Evolutionary conservation across 2,329 filamentous ascomycete genomes (phyloP).

Genomic region (Arachnomyces sp.): DNA sequence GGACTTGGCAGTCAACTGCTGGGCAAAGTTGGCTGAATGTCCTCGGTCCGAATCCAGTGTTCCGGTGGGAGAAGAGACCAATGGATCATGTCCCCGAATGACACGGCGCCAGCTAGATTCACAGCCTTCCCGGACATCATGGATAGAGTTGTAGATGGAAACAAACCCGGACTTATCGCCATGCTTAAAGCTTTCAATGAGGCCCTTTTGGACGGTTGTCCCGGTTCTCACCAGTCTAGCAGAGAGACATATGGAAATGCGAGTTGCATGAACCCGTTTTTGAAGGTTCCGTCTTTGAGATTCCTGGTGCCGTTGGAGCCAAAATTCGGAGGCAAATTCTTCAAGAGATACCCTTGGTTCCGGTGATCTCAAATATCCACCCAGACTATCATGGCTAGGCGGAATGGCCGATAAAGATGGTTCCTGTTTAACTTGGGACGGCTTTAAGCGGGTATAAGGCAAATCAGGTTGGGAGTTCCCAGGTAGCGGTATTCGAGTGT

Average conservation of each 20-base stretch:
- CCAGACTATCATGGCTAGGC: slow-evolving; percentile 6
- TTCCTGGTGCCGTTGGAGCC: slow-evolving; percentile 35
- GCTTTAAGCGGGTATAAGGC: slow-evolving; percentile 13
- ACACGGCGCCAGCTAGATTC: slow-evolving; percentile 26
- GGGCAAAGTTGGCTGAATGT: slow-evolving; percentile 31
- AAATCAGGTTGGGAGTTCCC: neutral
- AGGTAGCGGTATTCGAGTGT: too few relatives aligned
- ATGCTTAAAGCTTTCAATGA: slow-evolving; percentile 38
- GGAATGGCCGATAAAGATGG: neutral
- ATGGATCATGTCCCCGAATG: slow-evolving; percentile 26
- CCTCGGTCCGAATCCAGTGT: slow-evolving; percentile 31
- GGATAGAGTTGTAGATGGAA: slow-evolving; percentile 35
- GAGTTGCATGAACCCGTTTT: slow-evolving; percentile 32
- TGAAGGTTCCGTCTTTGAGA: slow-evolving; percentile 32
- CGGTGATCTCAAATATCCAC: slow-evolving; percentile 9
- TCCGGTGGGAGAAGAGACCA: slow-evolving; percentile 21
- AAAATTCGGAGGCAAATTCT: slow-evolving; percentile 36
- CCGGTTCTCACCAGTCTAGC: slow-evolving; percentile 35
- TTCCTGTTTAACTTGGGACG: slow-evolving; percentile 13
- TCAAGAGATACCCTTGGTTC: slow-evolving; percentile 32
- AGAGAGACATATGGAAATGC: slow-evolving; percentile 36
- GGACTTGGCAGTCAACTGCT: slow-evolving; percentile 67
- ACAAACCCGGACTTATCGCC: slow-evolving; percentile 39
- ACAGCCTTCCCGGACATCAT: slow-evolving; percentile 37
- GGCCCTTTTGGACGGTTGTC: slow-evolving; percentile 33